Percentiles rank a stretch among this genome's conserved stretches.
Conservation (phyloP, 2,329 filamentous ascomycete species). For the Aciculosporium take region DNA sequence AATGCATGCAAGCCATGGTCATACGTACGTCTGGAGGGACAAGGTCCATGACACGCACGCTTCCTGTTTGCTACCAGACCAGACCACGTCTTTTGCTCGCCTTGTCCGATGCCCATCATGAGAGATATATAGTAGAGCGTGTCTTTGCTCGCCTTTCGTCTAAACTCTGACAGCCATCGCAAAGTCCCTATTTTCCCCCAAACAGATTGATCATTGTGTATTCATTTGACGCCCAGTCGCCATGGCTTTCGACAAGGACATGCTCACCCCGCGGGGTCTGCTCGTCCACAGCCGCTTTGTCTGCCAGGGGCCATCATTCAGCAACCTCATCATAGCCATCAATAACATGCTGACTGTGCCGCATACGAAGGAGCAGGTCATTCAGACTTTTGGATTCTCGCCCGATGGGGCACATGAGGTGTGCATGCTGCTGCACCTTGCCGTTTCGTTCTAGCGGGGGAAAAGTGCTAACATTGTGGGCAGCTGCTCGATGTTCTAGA, state of each 20-base stretch:
- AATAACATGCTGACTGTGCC: background rate
- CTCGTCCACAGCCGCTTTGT: background rate
- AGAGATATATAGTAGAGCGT: background rate
- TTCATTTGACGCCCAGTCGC: background rate
- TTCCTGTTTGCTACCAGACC: too few relatives aligned
- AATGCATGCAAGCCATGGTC: too few relatives aligned
- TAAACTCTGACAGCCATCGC: too few relatives aligned
- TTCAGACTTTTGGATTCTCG: background rate
- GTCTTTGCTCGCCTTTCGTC: too few relatives aligned
- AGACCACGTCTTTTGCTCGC: too few relatives aligned
- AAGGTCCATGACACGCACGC: too few relatives aligned
- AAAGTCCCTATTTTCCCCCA: too few relatives aligned
- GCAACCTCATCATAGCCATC: background rate
- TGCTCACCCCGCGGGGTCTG: background rate
- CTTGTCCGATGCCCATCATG: too few relatives aligned
- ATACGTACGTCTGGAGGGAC: too few relatives aligned
- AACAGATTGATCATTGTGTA: background rate
- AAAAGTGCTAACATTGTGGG: background rate
- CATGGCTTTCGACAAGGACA: background rate
- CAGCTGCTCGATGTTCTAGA: background rate
- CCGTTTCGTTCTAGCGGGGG: background rate
- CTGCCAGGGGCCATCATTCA: background rate
- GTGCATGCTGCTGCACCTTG: background rate
- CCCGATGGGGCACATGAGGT: background rate
- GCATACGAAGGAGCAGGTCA: background rate